These are phyloP conservation scores for Puccinellia tenuiflora DNA, from an alignment of 176 grass and related monocot species.

Conservation along the genomic window DNA sequence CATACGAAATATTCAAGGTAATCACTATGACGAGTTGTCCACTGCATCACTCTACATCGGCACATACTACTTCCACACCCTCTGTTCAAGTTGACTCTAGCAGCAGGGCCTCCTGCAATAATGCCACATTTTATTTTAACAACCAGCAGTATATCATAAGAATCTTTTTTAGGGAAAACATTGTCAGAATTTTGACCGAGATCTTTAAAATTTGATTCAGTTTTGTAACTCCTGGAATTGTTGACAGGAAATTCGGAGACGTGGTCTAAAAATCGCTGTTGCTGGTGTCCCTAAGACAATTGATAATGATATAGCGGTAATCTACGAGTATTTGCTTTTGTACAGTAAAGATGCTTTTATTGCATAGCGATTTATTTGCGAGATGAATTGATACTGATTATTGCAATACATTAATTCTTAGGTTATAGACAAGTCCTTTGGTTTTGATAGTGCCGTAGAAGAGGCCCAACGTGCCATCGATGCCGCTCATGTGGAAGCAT, in stretches of 20 bases:
- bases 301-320: slow-evolving; percentile 99
- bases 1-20: slow-evolving; percentile 87
- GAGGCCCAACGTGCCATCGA: slow-evolving; percentile 87
- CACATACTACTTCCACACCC: background rate
- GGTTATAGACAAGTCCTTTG: slow-evolving; percentile 99
- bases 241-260: slow-evolving; percentile 73
- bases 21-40: slow-evolving; percentile 9
- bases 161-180: background rate
- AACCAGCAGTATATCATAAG: background rate
- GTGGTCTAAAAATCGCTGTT: slow-evolving; percentile 71
- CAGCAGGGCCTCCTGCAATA: background rate
- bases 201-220: background rate
- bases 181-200: background rate
- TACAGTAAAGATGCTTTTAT: background rate
- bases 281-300: slow-evolving; percentile 93
- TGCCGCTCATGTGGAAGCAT: slow-evolving; percentile 94
- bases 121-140: background rate
- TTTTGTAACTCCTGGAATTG: slow-evolving; percentile 10
- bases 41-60: background rate
- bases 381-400: slow-evolving; percentile 14
- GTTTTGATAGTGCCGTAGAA: slow-evolving; percentile 92
- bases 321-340: background rate
- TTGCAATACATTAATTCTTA: slow-evolving; percentile 12
- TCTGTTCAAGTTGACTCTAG: background rate
- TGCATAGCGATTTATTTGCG: background rate